A percentile compares a stretch with the other conserved stretches of the same genome.
Evolutionary conservation across 179 eudicot species (phyloP).

Genomic region (Gypsophila paniculata): DNA sequence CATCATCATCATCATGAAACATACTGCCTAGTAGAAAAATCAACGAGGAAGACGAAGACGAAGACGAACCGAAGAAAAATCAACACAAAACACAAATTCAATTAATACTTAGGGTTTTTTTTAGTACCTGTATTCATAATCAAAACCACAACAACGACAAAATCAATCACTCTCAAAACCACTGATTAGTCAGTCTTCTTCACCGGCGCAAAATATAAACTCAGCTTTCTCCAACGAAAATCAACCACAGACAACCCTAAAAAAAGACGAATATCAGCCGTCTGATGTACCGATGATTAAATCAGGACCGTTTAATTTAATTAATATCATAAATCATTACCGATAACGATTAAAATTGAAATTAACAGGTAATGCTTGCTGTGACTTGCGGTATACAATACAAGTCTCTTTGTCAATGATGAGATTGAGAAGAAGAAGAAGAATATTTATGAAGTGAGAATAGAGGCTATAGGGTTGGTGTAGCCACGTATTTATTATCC

Average conservation of each 20-base stretch:
- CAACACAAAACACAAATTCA: slow-evolving; percentile 25
- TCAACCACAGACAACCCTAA: neutral
- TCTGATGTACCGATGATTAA: slow-evolving; percentile 9
- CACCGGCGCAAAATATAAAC: too few species aligned
- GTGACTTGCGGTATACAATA: too few species aligned
- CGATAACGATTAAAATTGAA: too few species aligned
- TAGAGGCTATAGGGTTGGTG: neutral
- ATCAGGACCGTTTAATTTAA: slow-evolving; percentile 13
- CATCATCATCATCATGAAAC: neutral
- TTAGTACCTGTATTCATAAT: slow-evolving; percentile 30
- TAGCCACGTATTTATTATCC: slow-evolving; percentile 22
- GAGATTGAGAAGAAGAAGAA: neutral
- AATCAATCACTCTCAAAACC: too few species aligned
- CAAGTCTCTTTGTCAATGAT: neutral
- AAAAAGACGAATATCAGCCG: neutral
- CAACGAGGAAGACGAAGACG: neutral
- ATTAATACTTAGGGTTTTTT: slow-evolving; percentile 26
- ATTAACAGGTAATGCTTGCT: too few species aligned
- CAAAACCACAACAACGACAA: too few species aligned
- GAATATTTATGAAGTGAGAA: neutral
- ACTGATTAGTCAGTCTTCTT: too few species aligned
- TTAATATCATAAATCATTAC: neutral
- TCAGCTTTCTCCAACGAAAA: too few species aligned
- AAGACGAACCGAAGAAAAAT: neutral
- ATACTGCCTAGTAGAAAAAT: neutral